Conservation (phyloP, 371 early-diverging fungal species). For the Mortierella sp. region DNA sequence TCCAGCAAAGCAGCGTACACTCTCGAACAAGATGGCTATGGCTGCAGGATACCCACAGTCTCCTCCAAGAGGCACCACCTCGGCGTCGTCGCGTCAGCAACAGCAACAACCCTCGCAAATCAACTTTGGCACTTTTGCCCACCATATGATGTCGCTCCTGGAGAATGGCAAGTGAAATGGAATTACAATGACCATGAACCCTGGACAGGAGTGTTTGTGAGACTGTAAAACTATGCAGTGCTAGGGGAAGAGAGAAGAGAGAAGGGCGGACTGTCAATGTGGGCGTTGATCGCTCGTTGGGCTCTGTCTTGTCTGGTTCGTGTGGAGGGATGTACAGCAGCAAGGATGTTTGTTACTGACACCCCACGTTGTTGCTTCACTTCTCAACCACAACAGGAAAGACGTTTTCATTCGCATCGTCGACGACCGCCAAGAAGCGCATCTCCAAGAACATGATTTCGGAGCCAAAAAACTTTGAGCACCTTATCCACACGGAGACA, state of each 20-base stretch:
- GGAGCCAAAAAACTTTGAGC: conserved; percentile 60
- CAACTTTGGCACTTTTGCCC: conserved; percentile 56
- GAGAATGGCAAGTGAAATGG: conserved; percentile 53
- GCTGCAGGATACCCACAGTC: conserved; percentile 50
- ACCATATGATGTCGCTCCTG: conserved; percentile 55
- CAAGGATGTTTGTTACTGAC: not conserved
- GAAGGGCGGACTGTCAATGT: not conserved
- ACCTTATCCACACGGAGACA: conserved; percentile 59
- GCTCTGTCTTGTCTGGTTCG: not conserved
- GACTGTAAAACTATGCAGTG: not conserved
- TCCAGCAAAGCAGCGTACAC: not conserved
- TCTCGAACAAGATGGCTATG: conserved; percentile 36
- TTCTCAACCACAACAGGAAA: conserved; percentile 34
- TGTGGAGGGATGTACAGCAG: not conserved
- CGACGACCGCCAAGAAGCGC: conserved; percentile 38
- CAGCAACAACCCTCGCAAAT: conserved; percentile 48
- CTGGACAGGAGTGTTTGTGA: not conserved
- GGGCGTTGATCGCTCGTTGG: not conserved
- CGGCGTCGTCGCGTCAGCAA: conserved; percentile 18
- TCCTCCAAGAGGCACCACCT: conserved; percentile 14
- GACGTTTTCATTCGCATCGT: conserved; percentile 41
- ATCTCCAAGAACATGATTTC: conserved; percentile 60
- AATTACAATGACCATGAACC: not conserved
- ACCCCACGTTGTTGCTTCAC: not conserved
- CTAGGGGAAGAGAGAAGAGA: no score